These are phyloP conservation scores for Laburnicola sp. DNA, from an alignment of 2,329 filamentous ascomycete species.

Conservation along the genomic window DNA sequence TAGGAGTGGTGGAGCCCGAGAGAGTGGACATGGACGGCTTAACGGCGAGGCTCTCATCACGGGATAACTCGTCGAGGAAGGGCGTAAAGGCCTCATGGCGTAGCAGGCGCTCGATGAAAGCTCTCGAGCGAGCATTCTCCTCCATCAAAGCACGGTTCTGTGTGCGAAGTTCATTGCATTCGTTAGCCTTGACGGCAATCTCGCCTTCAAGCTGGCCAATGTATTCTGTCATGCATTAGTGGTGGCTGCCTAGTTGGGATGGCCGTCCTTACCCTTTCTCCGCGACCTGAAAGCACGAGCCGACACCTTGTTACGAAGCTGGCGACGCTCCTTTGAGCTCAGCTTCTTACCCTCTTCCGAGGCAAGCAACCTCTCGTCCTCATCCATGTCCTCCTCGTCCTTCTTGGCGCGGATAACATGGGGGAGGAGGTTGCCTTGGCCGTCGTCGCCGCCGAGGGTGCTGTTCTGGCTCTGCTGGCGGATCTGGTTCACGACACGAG, in stretches of 20 bases:
- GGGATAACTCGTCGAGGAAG: slow-evolving; percentile 51
- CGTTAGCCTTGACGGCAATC: slow-evolving; percentile 79
- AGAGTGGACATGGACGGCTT: slow-evolving; percentile 37
- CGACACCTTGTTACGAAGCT: slow-evolving; percentile 98
- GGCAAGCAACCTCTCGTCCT: slow-evolving; percentile 90
- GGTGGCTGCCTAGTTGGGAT: not conserved
- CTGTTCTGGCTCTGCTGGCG: slow-evolving; percentile 65
- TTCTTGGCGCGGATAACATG: slow-evolving; percentile 79
- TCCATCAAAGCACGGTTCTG: slow-evolving; percentile 82
- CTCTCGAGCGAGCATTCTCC: slow-evolving; percentile 82
- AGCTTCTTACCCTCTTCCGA: slow-evolving; percentile 99
- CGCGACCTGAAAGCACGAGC: slow-evolving; percentile 96
- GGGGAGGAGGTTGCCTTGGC: slow-evolving; percentile 54
- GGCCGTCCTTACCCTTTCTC: slow-evolving; percentile 77
- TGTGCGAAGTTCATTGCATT: slow-evolving; percentile 76
- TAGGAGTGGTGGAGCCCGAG: slow-evolving; percentile 33
- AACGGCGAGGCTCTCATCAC: slow-evolving; percentile 40
- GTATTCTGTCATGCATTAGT: slow-evolving; percentile 76
- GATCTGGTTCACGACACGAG: slow-evolving; percentile 90
- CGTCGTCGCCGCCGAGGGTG: slow-evolving; percentile 58
- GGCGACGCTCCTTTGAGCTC: slow-evolving; percentile 94
- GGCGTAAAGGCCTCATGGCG: slow-evolving; percentile 54
- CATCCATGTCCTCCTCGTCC: slow-evolving; percentile 98
- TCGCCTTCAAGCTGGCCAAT: slow-evolving; percentile 92
- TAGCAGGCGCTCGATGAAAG: slow-evolving; percentile 76